Base-by-base conservation (phyloP, 2,329 filamentous ascomycete species). In the Microdochium bolleyi region DNA sequence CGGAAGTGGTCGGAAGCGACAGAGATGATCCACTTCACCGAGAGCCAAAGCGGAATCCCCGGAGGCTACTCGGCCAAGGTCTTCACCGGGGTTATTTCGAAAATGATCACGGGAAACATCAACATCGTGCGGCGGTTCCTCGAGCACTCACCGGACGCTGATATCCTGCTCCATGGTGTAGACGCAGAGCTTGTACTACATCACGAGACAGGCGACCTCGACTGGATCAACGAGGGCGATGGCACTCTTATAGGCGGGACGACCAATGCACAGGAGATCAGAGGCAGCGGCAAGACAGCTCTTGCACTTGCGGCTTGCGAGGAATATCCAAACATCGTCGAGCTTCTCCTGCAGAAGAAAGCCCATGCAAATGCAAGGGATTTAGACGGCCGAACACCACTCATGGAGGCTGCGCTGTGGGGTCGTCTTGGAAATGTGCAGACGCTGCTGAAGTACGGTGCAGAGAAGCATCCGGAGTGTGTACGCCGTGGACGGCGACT, bases 231-330 rank as follows among this genome's bases (percentile, higher is more conserved):
- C 14, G 8, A 34, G 8, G 30, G 30, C 14, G 8, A 8, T 34
- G 30, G 14, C 14, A 14, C 8, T 8, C 8, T 8, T 34, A 8
- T 8, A 34, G 30, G 30, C 8, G 14, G 14, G 8, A 34, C 8
- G 30, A 14, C 30, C 14, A 8, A 8, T 34, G 11, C 3, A 32
- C 19, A 22, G 21, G 25, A 19, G 5, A 16, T 48, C 24, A 16
- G 48, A 10, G 21, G 3, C 11, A 46, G 3, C 32, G 50, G 50
- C 7, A 22, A 48, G 13, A 52, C 50, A 19, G 50, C 50, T 8
- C 30, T 56, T 24, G 46, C 54, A 21, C 32, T 56, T 10, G 54
- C 54, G 13, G 41, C 49, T 14, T 44, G 54, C 46, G 48, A 37
- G 9, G 22, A 27, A 14, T 25, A 48, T 49, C n/a, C 46, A 7